Evolutionary conservation across 805 yeast genomes (phyloP), one percentile per base, ranked within the genome.

Genomic region (Priceomyces castillae): DNA sequence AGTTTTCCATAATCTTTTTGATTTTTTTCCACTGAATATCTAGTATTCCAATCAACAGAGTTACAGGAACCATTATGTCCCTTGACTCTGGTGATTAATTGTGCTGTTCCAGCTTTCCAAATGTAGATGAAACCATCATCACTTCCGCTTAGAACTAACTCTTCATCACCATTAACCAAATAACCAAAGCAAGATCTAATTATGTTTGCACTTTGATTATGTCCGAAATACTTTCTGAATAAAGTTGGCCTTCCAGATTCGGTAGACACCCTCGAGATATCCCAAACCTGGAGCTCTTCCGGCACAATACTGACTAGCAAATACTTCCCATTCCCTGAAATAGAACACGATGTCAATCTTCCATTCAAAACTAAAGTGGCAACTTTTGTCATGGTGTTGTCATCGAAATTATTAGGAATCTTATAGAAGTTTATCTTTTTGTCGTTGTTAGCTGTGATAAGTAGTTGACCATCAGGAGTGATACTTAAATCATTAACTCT

Each of bases 271-370:
- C 49, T 46, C 2, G 68, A 61, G 47, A 86, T 78, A 50, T 88
- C 87, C 95, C 96, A 88, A 3, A 89, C 65, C 53, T 87, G 94
- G 7, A 89, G 61, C 56, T 86, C 94, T 54, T 85, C 89, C 0
- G 88, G 84, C 12, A 81, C 79, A 15, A 82, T 76, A 52, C 82
- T 86, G 18, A 88, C 70, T 34, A 89, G 62, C 46, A 78, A 66
- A 34, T 70, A 70, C 26, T 81, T 74, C 20, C 84, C 85, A 39
- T 62, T 62, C 2, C 61, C 58, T 0, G 90, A 81, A 1, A 81
- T 65, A 0, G 82, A 66, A 28, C 90, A 76, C 2, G 88, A 80
- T 0, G 92, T 84, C 50, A 85, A 69, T 43, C 78, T 73, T 25
- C 81, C 80, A 19, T 77, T 77, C 4, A 87, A 62, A 14, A 66